Conservation (phyloP, 208 protist species). For the Borovskyia barvae region DNA sequence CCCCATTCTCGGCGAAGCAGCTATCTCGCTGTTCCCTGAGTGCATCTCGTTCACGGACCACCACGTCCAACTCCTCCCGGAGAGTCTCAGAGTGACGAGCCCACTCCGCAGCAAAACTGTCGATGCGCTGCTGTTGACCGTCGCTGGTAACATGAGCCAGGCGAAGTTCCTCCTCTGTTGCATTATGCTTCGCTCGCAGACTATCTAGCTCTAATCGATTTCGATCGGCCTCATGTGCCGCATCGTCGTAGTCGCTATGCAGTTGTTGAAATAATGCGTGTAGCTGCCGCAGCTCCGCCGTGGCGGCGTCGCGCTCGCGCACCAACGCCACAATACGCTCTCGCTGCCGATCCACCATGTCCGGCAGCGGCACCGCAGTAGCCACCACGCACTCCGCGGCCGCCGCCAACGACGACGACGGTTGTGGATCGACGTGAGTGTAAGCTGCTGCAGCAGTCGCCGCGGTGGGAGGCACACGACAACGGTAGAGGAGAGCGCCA, state of each 20-base stretch:
- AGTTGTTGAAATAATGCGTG: conserved; percentile 38
- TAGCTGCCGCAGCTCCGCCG: conserved; percentile 33
- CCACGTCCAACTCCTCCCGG: conserved; percentile 25
- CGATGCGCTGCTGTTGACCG: conserved; percentile 30
- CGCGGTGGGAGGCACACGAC: too few relatives aligned
- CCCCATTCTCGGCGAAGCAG: conserved; percentile 33
- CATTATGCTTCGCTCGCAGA: conserved; percentile 16
- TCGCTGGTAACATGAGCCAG: conserved; percentile 7
- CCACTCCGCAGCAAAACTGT: conserved; percentile 37
- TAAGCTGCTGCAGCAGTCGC: background rate
- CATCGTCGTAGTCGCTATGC: conserved; percentile 38
- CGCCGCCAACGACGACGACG: background rate
- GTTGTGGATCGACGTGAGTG: background rate
- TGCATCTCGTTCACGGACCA: conserved; percentile 35
- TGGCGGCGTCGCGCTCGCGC: conserved; percentile 28
- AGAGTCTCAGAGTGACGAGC: conserved; percentile 32
- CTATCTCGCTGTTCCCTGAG: conserved; percentile 34
- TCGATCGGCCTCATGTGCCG: conserved; percentile 15
- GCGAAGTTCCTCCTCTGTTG: conserved; percentile 31
- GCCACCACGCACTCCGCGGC: background rate
- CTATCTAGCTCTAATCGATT: conserved; percentile 14
- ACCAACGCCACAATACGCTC: conserved; percentile 30
- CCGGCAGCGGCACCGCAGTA: conserved; percentile 9
- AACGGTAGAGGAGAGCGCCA: too few relatives aligned
- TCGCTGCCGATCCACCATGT: conserved; percentile 31